Conservation (phyloP, 805 yeast genomes). For the Tetrapisispora phaffii region DNA sequence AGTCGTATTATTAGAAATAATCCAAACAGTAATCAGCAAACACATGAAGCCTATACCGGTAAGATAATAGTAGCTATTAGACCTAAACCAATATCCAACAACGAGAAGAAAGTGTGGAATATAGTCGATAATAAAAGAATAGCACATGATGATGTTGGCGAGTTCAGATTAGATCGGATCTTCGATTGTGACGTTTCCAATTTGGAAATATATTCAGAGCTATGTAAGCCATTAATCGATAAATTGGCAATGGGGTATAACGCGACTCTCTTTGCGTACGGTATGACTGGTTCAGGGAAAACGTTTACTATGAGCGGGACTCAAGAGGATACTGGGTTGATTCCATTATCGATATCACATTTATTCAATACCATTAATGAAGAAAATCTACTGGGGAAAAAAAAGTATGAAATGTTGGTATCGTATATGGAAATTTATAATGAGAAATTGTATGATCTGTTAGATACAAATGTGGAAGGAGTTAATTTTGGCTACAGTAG, state of each 20-base stretch:
- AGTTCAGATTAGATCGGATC: constrained; percentile 70
- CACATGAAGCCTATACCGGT: constrained; percentile 42
- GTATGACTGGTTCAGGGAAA: constrained; percentile 91
- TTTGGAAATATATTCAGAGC: constrained; percentile 46
- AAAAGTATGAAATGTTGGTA: constrained; percentile 41
- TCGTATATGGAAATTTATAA: constrained; percentile 83
- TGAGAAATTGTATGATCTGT: constrained; percentile 73
- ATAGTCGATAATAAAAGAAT: constrained; percentile 28
- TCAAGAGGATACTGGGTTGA: constrained; percentile 54
- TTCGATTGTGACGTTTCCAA: constrained; percentile 51
- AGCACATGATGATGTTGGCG: constrained; percentile 50
- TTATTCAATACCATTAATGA: constrained; percentile 38
- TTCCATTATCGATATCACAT: constrained; percentile 50
- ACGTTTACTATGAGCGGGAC: constrained; percentile 80
- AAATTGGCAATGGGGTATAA: constrained; percentile 66
- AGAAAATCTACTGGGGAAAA: constrained; percentile 12
- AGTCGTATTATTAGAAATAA: constrained; percentile 1
- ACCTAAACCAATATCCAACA: constrained; percentile 49
- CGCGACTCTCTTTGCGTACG: constrained; percentile 87
- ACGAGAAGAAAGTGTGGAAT: constrained; percentile 25
- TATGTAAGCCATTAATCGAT: constrained; percentile 44
- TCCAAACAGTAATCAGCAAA: background rate
- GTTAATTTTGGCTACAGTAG: background rate
- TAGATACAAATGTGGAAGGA: constrained; percentile 26
- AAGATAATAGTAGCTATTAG: constrained; percentile 68